Base-by-base conservation (phyloP, 495 filamentous ascomycete genomes). In the Penicillium canescens region DNA sequence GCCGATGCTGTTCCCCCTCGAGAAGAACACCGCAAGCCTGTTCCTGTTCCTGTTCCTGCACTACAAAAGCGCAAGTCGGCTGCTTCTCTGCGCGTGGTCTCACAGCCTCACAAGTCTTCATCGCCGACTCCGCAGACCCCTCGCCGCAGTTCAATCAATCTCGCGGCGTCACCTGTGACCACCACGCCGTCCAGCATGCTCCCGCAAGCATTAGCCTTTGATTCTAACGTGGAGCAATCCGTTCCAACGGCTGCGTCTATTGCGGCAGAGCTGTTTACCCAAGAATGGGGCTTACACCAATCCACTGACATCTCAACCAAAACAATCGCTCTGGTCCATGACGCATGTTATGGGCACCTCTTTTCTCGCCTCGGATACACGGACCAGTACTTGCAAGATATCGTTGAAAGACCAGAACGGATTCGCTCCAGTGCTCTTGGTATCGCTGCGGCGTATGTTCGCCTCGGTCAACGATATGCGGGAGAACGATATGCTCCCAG, bases 361-460 rank as follows among this genome's bases (percentile, higher is more conserved):
- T 98, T 82, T 63, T 88, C 91, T 11, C 81, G 94, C 20, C 91
- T 90, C n/a, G 84, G 86, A 35, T 83, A 87, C 0, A 83, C 81
- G 3, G 84, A 82, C 46, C 76, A 74, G 3, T 77, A 76, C 4
- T 77, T 98, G 0, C 82, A 65, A 46, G 86, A 81, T 37, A 93
- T 98, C 42, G 91, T 97, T 12, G 94, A 98, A 70, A 78, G 93
- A 34, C 94, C 94, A 26, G 94, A 98, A 73, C 82, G 94, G 34
- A 85, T 98, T 42, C 90, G 88, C 55, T 95, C 95, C 5, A 84
- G 84, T 55, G 82, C 91, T 0, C 60, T 94, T 36, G 94, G 94
- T 6, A 72, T 97, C 4, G 84, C 90, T 12, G 80, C 85, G n/a
- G 94, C 94, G 4, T 97, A 96, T 69, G 87, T 96, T 18, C 82